Evolutionary conservation across 176 grass and related monocot genomes (phyloP), one percentile per base, ranked within the genome.

Genomic region (Olyra latifolia): DNA sequence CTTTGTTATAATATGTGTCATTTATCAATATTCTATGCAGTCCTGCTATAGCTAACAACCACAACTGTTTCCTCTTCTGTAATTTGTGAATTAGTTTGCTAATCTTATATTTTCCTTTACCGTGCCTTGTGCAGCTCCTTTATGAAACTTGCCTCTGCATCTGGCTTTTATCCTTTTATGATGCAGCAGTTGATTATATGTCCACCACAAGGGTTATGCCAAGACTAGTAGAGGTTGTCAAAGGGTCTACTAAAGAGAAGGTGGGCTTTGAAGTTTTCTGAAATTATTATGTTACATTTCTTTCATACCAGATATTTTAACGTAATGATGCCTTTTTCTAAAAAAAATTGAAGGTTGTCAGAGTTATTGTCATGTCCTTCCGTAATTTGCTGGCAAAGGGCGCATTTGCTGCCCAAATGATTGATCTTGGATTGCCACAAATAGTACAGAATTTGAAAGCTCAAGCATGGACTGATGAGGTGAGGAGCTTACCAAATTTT

Each of bases 391-490:
- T 99, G 49, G 74, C 84, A 58, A 95, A 93, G 72, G 87, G 86
- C 22, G 88, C 90, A 76, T 99, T 95, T 91, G 92, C 89, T 52
- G 92, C 90, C 22, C 96, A 99, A 89, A 93, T 99, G 96, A 95
- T 99, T 47, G 92, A 99, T 85, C 90, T 99, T 69, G 90, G 96
- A 59, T 88, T 99, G 84, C 92, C 90, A 0, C 93, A 95, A 68
- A 89, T 93, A 81, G 88, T 95, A 40, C 96, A 99, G 58, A 95
- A 83, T 80, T 85, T 99, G 76, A 99, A 99, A 91, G 90, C 88
- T 82, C 96, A 99, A 76, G 93, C 93, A 83, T 99, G 96, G 96
- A 91, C 82, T 76, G 96, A 99, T 88, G 96, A 99, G 96, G 96
- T 95, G 79, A 84, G 62, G 44, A 59, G 74, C 17, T 60, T 82